Percentiles rank a stretch among this genome's conserved stretches.
phyloP scores from a whole-genome alignment of 306 rosid species.

The Prunus mume region DNA sequence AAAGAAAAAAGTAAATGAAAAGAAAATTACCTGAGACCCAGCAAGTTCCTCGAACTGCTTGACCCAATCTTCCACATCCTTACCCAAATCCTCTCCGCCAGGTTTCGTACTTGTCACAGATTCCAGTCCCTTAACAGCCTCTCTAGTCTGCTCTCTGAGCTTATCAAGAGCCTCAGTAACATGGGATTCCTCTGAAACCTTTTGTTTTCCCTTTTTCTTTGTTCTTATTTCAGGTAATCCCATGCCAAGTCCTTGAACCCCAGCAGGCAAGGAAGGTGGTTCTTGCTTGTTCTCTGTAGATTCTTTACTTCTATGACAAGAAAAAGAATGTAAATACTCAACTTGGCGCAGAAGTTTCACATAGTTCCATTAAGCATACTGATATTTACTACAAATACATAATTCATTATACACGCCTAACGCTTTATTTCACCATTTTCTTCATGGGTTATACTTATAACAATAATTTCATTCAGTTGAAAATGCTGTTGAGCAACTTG shows the following conservation, averaged over 20 bases:
- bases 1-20: background rate
- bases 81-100: slow-evolving; percentile 44
- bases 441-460: background rate
- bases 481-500: background rate
- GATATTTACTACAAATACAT: background rate
- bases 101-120: slow-evolving; percentile 39
- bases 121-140: slow-evolving; percentile 79
- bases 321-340: background rate
- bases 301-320: slow-evolving; percentile 32
- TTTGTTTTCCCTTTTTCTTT: slow-evolving; percentile 77
- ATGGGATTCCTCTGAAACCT: slow-evolving; percentile 66
- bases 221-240: slow-evolving; percentile 76
- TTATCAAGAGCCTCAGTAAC: slow-evolving; percentile 77
- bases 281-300: slow-evolving; percentile 34
- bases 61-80: slow-evolving; percentile 92
- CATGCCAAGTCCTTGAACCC: slow-evolving; percentile 81
- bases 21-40: slow-evolving; percentile 62
- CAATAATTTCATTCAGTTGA: background rate
- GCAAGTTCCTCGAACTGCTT: slow-evolving; percentile 87
- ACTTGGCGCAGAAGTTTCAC: background rate
- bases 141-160: slow-evolving; percentile 78
- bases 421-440: background rate
- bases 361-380: background rate
- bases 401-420: background rate
- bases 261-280: slow-evolving; percentile 42